These are phyloP conservation scores for Chrysanthemum makinoi DNA, from an alignment of 129 eudicot species.

Conservation along the genomic window DNA sequence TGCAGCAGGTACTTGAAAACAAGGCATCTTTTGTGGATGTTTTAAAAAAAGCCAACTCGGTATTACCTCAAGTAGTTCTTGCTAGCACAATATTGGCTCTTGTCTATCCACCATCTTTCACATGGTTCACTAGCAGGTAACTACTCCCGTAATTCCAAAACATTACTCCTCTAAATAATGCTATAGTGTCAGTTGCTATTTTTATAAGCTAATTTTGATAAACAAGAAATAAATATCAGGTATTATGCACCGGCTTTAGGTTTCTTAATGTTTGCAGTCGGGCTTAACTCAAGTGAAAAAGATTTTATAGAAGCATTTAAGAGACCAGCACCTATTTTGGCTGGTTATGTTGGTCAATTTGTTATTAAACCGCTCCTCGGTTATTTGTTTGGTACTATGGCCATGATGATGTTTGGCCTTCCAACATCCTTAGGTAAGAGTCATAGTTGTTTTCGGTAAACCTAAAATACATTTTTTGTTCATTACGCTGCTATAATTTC, in stretches of 20 bases:
- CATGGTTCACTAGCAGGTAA: slow-evolving; percentile 97
- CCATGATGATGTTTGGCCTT: slow-evolving; percentile 63
- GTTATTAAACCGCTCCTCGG: slow-evolving; percentile 84
- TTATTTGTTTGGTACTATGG: slow-evolving; percentile 69
- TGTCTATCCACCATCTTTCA: slow-evolving; percentile 91
- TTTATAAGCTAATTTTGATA: neutral
- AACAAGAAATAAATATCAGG: slow-evolving; percentile 43
- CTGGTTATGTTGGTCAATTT: slow-evolving; percentile 91
- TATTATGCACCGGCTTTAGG: slow-evolving; percentile 99
- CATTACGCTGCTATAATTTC: slow-evolving; percentile 4
- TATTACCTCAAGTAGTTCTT: slow-evolving; percentile 89
- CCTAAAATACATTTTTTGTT: neutral
- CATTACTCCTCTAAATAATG: neutral
- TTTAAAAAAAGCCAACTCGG: slow-evolving; percentile 70
- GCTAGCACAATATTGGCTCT: slow-evolving; percentile 90
- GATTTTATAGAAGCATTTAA: slow-evolving; percentile 91
- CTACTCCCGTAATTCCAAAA: neutral
- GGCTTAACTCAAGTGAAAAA: slow-evolving; percentile 87
- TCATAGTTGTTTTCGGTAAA: neutral
- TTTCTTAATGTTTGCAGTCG: slow-evolving; percentile 96
- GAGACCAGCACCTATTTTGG: slow-evolving; percentile 72
- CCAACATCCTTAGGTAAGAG: slow-evolving; percentile 76
- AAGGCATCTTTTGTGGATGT: slow-evolving; percentile 51
- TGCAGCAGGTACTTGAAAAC: slow-evolving; percentile 42
- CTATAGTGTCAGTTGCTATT: neutral